phyloP scores from a whole-genome alignment of 768 basidiomycete species.

The Boletus edulis region DNA sequence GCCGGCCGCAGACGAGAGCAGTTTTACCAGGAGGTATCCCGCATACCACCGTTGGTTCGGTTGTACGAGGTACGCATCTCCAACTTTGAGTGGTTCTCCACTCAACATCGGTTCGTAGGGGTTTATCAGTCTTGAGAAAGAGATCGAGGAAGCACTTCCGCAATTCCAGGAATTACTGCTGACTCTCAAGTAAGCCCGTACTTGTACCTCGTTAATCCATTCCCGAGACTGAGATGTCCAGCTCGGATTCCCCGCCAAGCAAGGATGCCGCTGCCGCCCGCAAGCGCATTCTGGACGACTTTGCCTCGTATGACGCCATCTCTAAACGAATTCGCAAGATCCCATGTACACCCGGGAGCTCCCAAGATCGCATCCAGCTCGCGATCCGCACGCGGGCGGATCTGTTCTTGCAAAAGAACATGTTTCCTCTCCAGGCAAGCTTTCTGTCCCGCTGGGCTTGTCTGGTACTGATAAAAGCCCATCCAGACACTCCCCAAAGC shows the following conservation, averaged over 20 bases:
- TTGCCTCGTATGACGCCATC: conserved; percentile 85
- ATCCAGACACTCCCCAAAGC: conserved; percentile 48
- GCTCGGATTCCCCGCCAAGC: conserved; percentile 50
- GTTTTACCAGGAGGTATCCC: conserved; percentile 60
- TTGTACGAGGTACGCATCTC: conserved; percentile 61
- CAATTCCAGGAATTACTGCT: conserved; percentile 85
- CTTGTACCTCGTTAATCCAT: conserved; percentile 8
- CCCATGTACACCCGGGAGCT: conserved; percentile 63
- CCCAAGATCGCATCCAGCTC: conserved; percentile 80
- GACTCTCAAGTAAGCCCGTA: conserved; percentile 51
- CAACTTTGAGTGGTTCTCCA: neutral
- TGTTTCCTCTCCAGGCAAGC: conserved; percentile 54
- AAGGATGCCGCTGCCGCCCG: conserved; percentile 69
- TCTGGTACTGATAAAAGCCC: neutral
- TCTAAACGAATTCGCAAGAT: conserved; percentile 81
- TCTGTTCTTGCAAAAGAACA: conserved; percentile 83
- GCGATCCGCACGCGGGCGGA: conserved; percentile 78
- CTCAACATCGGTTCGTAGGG: conserved; percentile 40
- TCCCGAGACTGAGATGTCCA: conserved; percentile 1
- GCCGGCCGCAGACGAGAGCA: conserved; percentile 63
- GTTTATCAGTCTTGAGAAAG: conserved; percentile 74
- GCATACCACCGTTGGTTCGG: conserved; percentile 59
- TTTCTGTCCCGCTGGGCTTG: neutral
- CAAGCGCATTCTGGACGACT: conserved; percentile 80
- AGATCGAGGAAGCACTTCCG: conserved; percentile 86